Conservation (phyloP, 306 rosid species). For the Dryas drummondii region DNA sequence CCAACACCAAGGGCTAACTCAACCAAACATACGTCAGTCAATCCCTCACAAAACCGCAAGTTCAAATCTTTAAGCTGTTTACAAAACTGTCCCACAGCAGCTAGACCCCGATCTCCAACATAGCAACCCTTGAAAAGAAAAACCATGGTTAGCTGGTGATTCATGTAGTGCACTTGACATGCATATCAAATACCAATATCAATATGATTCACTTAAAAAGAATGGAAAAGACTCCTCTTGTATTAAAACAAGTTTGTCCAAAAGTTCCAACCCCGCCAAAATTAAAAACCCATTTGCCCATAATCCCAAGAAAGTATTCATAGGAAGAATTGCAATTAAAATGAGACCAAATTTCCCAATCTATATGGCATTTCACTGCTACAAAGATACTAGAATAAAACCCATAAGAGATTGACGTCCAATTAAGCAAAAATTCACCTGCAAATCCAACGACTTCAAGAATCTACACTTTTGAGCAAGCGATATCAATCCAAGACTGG, state of each 20-base stretch:
- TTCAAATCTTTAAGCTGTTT: slow-evolving; percentile 83
- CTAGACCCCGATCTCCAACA: slow-evolving; percentile 88
- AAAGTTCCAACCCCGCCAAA: no score
- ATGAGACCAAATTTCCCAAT: neutral
- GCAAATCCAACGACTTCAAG: slow-evolving; percentile 82
- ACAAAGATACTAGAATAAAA: neutral
- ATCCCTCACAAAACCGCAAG: slow-evolving; percentile 90
- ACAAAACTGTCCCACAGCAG: slow-evolving; percentile 79
- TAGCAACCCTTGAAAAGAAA: slow-evolving; percentile 75
- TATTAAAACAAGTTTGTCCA: no score
- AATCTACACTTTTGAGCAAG: slow-evolving; percentile 53
- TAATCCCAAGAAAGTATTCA: neutral
- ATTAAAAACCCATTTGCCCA: neutral
- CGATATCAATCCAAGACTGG: slow-evolving; percentile 60
- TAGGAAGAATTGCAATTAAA: neutral
- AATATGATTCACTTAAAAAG: neutral
- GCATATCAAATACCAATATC: neutral
- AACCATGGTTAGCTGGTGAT: slow-evolving; percentile 10
- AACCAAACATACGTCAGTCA: slow-evolving; percentile 71
- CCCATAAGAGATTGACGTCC: neutral
- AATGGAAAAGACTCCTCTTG: no score
- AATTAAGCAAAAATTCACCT: slow-evolving; percentile 43
- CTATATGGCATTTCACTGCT: neutral
- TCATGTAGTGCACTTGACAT: neutral
- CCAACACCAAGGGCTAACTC: slow-evolving; percentile 68